Evolutionary conservation across 2,329 filamentous ascomycete species (phyloP).

Genomic region (Westerdykella aurantiaca): DNA sequence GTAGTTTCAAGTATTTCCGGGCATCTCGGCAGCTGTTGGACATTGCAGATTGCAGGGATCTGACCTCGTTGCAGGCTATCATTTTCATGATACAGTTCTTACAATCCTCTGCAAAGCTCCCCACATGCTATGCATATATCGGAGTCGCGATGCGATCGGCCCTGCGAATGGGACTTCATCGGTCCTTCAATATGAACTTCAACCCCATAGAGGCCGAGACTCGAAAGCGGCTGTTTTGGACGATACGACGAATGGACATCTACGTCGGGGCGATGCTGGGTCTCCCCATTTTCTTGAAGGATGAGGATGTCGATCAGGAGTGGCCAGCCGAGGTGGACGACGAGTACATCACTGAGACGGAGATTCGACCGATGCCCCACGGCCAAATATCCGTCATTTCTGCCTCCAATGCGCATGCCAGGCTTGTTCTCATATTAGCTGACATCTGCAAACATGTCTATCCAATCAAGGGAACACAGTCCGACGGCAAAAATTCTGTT

Average conservation of each 20-base stretch:
- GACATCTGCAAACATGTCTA: conserved; percentile 62
- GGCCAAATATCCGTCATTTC: conserved; percentile 53
- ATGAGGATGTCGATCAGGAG: conserved; percentile 47
- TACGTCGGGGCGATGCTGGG: conserved; percentile 49
- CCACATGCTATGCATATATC: conserved; percentile 50
- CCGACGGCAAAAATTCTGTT: conserved; percentile 36
- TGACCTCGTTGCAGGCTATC: conserved; percentile 47
- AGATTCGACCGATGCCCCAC: conserved; percentile 50
- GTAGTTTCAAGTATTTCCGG: conserved; percentile 46
- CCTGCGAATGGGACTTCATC: conserved; percentile 47
- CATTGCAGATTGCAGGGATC: conserved; percentile 49
- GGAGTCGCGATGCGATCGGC: conserved; percentile 48
- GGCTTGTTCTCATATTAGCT: conserved; percentile 51
- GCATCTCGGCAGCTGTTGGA: conserved; percentile 46
- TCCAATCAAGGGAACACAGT: conserved; percentile 50
- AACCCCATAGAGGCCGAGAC: conserved; percentile 46
- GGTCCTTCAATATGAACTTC: conserved; percentile 44
- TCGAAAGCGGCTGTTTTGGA: conserved; percentile 49
- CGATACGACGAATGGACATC: conserved; percentile 48
- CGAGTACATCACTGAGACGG: conserved; percentile 46
- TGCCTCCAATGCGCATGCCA: conserved; percentile 56
- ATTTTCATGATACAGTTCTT: conserved; percentile 51
- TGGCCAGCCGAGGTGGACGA: conserved; percentile 46
- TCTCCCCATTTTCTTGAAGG: conserved; percentile 44
- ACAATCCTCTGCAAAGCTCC: conserved; percentile 48